These are phyloP conservation scores for Penicillium sp. DNA, from an alignment of 2,329 filamentous ascomycete species.

Conservation along the genomic window DNA sequence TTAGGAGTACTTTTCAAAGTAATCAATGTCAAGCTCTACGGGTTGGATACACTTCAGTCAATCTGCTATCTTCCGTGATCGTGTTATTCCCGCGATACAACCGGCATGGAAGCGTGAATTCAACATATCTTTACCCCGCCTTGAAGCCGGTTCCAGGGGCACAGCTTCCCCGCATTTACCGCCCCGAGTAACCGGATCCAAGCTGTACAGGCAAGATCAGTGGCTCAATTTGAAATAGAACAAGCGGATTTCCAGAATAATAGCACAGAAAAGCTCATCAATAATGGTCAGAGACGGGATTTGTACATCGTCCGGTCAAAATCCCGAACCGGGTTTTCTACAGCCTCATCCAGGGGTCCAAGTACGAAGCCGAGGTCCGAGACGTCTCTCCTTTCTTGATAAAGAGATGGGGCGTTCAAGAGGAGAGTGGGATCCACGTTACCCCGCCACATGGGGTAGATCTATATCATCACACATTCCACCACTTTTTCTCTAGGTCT, in stretches of 20 bases:
- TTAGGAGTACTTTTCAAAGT: background rate
- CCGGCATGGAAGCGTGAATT: background rate
- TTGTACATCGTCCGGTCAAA: background rate
- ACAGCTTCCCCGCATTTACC: background rate
- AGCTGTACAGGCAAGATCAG: background rate
- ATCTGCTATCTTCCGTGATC: too few relatives aligned
- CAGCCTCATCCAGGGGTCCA: background rate
- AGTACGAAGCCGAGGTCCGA: background rate
- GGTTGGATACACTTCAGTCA: background rate
- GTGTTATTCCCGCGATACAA: background rate
- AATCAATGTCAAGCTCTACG: background rate
- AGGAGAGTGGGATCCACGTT: background rate
- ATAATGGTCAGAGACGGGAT: background rate
- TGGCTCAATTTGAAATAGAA: background rate
- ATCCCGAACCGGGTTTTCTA: background rate
- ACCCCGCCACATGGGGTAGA: background rate
- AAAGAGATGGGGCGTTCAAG: background rate
- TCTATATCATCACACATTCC: background rate
- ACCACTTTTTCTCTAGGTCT: background rate
- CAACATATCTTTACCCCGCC: background rate
- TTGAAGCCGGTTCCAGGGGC: background rate
- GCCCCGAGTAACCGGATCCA: background rate
- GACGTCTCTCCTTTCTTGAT: background rate
- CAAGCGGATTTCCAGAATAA: background rate
- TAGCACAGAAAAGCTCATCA: background rate